Evolutionary conservation across 2,329 filamentous ascomycete genomes (phyloP).

Genomic region (Tolypocladium amazonense): DNA sequence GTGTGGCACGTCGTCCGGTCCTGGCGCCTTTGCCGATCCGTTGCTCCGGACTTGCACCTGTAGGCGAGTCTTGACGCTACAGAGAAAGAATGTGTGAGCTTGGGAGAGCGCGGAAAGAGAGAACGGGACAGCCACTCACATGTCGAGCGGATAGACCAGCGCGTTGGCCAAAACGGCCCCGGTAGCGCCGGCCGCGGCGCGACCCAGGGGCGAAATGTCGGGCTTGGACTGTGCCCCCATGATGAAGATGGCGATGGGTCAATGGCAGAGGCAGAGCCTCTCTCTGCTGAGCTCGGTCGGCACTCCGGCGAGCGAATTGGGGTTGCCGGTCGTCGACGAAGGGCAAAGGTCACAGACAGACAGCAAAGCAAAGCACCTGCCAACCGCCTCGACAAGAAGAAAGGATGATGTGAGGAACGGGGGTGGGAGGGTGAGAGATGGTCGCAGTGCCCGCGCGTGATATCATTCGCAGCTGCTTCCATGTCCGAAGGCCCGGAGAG

Average conservation of each 20-base stretch:
- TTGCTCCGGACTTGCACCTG: conserved; percentile 80
- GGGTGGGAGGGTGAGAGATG: background rate
- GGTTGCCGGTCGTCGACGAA: background rate
- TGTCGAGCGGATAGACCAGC: conserved; percentile 90
- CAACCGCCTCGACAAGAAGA: background rate
- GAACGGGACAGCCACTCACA: conserved; percentile 47
- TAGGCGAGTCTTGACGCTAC: conserved; percentile 86
- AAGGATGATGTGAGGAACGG: background rate
- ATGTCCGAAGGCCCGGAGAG: background rate
- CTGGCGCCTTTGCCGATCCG: conserved; percentile 19
- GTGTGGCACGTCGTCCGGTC: conserved; percentile 44
- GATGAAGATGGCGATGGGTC: background rate
- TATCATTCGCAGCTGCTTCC: background rate
- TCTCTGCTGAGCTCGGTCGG: background rate
- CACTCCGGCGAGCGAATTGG: background rate
- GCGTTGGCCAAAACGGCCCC: conserved; percentile 93
- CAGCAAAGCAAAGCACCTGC: background rate
- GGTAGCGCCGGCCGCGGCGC: conserved; percentile 81
- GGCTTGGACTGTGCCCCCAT: conserved; percentile 55
- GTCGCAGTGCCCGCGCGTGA: background rate
- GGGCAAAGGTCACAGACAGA: background rate
- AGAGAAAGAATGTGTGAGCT: background rate
- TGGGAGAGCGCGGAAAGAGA: background rate
- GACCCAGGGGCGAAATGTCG: conserved; percentile 80
- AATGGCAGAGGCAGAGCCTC: background rate